Base-by-base conservation (phyloP, 306 rosid species). In the Citrullus amarus region DNA sequence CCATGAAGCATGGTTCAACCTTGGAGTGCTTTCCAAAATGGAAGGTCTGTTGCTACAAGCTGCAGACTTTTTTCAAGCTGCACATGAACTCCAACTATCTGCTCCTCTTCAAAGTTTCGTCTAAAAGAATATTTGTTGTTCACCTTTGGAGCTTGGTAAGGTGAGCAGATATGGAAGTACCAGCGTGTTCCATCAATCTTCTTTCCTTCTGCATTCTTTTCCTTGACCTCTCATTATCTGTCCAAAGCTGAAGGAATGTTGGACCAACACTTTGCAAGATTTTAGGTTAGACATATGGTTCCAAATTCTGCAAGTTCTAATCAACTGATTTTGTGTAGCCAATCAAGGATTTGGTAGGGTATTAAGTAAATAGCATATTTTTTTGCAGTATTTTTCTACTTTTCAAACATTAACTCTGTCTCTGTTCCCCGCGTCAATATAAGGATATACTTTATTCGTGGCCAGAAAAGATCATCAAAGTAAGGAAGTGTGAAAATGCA, bases 41-140 rank as follows among this genome's bases (percentile, higher is more conserved):
- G 93, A 93, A 86, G 96, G 93, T 57, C 81, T 85, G 11, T 66
- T 86, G 41, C 92, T 82, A 78, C 88, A 91, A 83, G 93, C 98
- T 61, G 92, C 93, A 43, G 92, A 89, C 25, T 89, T 85, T 87
- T 91, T 93, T 83, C 97, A 91, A 85, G 97, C 92, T 78, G 92
- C 98, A 15, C 85, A 83, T 78, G 96, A 91, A 68, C 91, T 90
- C 68, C 77, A 91, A 81, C 74, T 82, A 57, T 90, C 96, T 1
- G 90, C 93, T 83, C 98, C 97, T 22, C 93, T 87, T 53, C 89
- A 80, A 84, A 79, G 85, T 72, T 86, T 89, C 66, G 79, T 69
- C 55, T 88, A 82, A 82, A 72, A 72, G 43, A 72, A 46, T 22
- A 22, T 22, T 70, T 6, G n/a, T 16, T 28, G 30, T 48, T 28